phyloP scores from a whole-genome alignment of 352 stramenopile species.

The Globisporangium okanoganense region DNA sequence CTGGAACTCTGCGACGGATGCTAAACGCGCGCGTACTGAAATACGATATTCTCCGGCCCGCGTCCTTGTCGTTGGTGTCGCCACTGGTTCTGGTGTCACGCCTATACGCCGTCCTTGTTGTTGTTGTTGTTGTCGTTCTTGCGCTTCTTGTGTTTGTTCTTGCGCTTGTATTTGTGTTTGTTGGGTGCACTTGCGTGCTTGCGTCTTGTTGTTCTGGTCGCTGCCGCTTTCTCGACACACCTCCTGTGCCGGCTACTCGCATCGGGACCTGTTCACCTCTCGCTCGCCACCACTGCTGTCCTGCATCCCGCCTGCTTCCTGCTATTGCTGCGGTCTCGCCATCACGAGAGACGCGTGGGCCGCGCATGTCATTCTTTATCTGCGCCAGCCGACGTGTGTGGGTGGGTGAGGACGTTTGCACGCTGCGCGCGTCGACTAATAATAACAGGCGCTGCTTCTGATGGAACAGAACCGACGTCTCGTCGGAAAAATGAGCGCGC shows the following conservation, averaged over 20 bases:
- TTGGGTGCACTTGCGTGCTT: background rate
- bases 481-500: slow-evolving; percentile 7
- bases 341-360: slow-evolving; percentile 1
- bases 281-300: background rate
- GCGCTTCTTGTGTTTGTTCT: background rate
- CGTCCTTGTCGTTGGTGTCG: background rate
- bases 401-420: background rate
- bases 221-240: slow-evolving; percentile 5
- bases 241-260: background rate
- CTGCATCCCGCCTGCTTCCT: background rate
- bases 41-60: background rate
- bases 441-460: background rate
- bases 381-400: background rate
- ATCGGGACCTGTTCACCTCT: background rate
- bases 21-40: background rate
- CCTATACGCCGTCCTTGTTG: background rate
- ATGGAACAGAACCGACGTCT: slow-evolving; percentile 1
- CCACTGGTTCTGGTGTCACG: background rate
- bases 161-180: background rate
- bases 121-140: too few species aligned
- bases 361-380: slow-evolving; percentile 14
- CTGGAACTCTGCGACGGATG: background rate
- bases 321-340: background rate
- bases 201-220: slow-evolving; percentile 2
- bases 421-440: background rate